Conservation (phyloP, 2,329 filamentous ascomycete species). For the Hymenoscyphus scutula region DNA sequence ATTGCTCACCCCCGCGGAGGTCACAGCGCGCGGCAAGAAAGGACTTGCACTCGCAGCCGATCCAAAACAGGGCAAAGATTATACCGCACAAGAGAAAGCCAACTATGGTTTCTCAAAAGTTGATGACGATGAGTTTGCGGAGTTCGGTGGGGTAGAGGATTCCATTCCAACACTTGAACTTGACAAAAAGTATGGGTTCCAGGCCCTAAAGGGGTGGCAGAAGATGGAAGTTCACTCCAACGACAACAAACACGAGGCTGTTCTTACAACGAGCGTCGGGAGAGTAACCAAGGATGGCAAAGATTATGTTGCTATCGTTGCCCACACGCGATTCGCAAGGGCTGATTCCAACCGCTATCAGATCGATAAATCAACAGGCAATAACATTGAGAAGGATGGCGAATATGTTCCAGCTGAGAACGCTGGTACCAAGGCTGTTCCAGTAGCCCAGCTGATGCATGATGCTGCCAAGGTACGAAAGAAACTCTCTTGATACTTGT, state of each 20-base stretch:
- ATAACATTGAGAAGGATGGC: not conserved
- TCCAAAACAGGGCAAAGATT: not conserved
- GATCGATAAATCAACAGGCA: not conserved
- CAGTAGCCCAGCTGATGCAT: not conserved
- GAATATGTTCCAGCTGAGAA: not conserved
- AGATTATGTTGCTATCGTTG: conserved; percentile 6
- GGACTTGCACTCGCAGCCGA: not conserved
- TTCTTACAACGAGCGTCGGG: not conserved
- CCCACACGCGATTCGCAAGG: conserved; percentile 1
- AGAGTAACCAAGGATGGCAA: not conserved
- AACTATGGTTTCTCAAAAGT: not conserved
- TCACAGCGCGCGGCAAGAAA: not conserved
- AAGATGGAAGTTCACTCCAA: not conserved
- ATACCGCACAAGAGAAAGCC: not conserved
- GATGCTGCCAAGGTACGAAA: conserved; percentile 3
- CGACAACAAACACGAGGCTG: not conserved
- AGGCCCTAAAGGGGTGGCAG: not conserved
- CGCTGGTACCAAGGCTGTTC: not conserved
- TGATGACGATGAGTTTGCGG: not conserved
- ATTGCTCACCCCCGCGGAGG: too few relatives aligned
- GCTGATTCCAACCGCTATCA: not conserved
- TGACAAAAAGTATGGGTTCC: conserved; percentile 5
- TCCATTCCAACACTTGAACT: not conserved
- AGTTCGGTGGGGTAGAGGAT: not conserved
- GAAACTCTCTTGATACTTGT: not conserved